Conservation (phyloP, 495 filamentous ascomycete genomes). For the Penicilliopsis zonata region DNA sequence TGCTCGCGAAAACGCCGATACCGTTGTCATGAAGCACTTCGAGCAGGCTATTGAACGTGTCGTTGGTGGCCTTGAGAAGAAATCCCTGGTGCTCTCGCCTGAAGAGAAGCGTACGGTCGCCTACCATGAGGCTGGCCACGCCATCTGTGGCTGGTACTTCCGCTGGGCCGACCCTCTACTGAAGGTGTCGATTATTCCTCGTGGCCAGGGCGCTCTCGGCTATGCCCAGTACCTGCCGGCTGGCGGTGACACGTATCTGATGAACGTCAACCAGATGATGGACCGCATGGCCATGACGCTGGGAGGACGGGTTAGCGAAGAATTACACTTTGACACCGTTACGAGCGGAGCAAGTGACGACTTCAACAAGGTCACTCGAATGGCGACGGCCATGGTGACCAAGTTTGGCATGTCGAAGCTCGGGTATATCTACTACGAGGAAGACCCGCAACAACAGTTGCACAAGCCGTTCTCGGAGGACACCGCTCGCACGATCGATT, state of each 20-base stretch:
- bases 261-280: conserved; percentile 94
- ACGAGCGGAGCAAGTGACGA: conserved; percentile 91
- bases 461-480: conserved; percentile 94
- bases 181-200: conserved; percentile 97
- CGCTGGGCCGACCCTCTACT: conserved; percentile 90
- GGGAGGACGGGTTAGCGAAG: conserved; percentile 86
- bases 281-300: conserved; percentile 99
- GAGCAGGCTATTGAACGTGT: conserved; percentile 97
- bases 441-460: conserved; percentile 62
- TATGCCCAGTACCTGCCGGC: conserved; percentile 95
- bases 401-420: conserved; percentile 97
- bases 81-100: conserved; percentile 81
- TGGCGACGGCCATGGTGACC: conserved; percentile 95
- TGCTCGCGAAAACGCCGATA: conserved; percentile 64
- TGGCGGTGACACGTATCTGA: conserved; percentile 73
- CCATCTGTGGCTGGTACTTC: conserved; percentile 98
- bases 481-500: conserved; percentile 82
- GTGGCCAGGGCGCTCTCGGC: conserved; percentile 82
- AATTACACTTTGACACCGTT: conserved; percentile 90
- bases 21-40: conserved; percentile 78
- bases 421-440: conserved; percentile 80
- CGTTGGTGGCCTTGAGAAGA: conserved; percentile 91
- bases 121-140: conserved; percentile 97
- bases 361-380: conserved; percentile 94
- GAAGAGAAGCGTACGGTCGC: conserved; percentile 91